These are phyloP conservation scores for Picea sitchensis DNA, from an alignment of 75 land plant species.

Conservation along the genomic window DNA sequence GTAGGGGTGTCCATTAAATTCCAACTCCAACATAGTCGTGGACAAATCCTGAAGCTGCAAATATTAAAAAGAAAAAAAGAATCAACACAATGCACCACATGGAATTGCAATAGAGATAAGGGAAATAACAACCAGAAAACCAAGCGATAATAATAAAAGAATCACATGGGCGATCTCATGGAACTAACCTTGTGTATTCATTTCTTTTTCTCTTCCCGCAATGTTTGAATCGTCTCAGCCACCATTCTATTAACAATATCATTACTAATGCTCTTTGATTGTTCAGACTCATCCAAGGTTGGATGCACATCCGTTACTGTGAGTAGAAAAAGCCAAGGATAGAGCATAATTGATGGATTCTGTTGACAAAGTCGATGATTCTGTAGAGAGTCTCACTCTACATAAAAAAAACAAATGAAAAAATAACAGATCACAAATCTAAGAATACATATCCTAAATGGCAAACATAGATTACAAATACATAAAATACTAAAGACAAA, in stretches of 20 bases:
- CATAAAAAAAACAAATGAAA: neutral
- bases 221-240: conserved; percentile 21
- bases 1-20: conserved; percentile 78
- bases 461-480: too few species aligned
- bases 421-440: too few species aligned
- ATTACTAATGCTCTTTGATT: conserved; percentile 58
- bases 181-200: conserved; percentile 59
- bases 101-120: neutral
- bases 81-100: neutral
- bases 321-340: conserved; percentile 51
- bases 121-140: neutral
- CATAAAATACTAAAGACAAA: too few species aligned
- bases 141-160: neutral
- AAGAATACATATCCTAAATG: too few species aligned
- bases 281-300: conserved; percentile 50
- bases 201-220: conserved; percentile 54
- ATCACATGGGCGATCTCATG: neutral
- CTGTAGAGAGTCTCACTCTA: conserved; percentile 43
- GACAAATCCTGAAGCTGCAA: conserved; percentile 77
- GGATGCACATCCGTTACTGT: conserved; percentile 74
- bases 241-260: conserved; percentile 51
- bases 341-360: conserved; percentile 48
- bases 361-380: conserved; percentile 44
- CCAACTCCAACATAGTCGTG: conserved; percentile 62
- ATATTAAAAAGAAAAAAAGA: neutral